Percentiles rank a stretch among this genome's conserved stretches.
Conservation (phyloP, 2,329 filamentous ascomycete species). For the Cordyceps cateniannulata region DNA sequence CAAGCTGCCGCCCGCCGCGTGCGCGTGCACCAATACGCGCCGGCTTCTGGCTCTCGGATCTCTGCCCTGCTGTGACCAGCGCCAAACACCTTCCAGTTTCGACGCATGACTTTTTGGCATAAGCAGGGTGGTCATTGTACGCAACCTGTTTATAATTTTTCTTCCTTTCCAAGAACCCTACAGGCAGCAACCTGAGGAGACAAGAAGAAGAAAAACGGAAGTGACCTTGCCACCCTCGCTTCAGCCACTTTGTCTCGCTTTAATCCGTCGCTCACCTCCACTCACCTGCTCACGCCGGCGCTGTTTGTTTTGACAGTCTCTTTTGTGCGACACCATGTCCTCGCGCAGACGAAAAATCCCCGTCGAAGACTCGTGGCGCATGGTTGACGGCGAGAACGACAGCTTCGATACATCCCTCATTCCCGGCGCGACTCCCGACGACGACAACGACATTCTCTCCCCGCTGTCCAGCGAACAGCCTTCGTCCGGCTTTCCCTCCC, state of each 20-base stretch:
- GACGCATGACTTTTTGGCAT: slow-evolving; percentile 1
- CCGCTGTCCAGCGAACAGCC: slow-evolving; percentile 32
- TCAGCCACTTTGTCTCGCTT: background rate
- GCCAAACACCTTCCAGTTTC: background rate
- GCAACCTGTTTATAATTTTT: background rate
- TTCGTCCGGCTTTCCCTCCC: slow-evolving; percentile 34
- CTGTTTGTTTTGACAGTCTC: background rate
- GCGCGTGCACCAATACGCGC: slow-evolving; percentile 3
- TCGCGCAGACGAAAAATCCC: slow-evolving; percentile 21
- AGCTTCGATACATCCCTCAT: slow-evolving; percentile 53
- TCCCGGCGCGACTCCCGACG: slow-evolving; percentile 33
- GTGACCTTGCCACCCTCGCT: background rate
- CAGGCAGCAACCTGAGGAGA: background rate
- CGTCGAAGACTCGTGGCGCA: slow-evolving; percentile 52
- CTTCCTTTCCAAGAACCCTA: background rate
- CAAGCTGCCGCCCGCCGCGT: too few relatives aligned
- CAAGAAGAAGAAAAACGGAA: background rate
- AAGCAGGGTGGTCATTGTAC: slow-evolving; percentile 1
- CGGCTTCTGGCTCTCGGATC: background rate
- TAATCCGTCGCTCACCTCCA: background rate
- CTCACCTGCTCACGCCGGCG: background rate
- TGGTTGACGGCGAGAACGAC: slow-evolving; percentile 55
- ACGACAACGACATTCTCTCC: slow-evolving; percentile 26
- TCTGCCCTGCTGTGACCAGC: background rate
- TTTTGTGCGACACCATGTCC: slow-evolving; percentile 7